Evolutionary conservation across 2,329 filamentous ascomycete genomes (phyloP), one percentile per base, ranked within the genome.

Genomic region (Trichoderma sp.): DNA sequence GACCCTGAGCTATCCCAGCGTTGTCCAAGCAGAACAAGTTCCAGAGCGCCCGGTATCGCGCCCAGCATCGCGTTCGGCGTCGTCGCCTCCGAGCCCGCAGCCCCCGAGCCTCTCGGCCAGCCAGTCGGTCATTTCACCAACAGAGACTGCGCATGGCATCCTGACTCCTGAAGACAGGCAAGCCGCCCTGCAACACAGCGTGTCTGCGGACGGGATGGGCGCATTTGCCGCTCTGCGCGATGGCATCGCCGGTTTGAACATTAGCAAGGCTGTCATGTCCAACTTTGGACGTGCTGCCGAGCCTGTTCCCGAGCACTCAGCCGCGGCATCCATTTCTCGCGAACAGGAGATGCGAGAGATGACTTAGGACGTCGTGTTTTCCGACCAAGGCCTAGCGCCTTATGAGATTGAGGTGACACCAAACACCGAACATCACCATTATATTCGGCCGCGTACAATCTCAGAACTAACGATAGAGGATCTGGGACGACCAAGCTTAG

Each of bases 81-180:
- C 67, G 68, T 49, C 69, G n/a, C 65, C 71, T 16, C 71, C 74
- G 13, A 82, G 79, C 32, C 78, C 83, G 2, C 79, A 78, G 59
- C 79, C 81, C 0, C 79, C 82, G 0, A 76, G 78, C 4, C 73
- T 83, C 14, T 74, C 76, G 0, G 75, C 75, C 2, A 83, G 79
- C 71, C 82, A 83, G 43, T 89, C 87, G 1, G 86, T 90, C 4
- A 78, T 91, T 21, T 80, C 85, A 0, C 85, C 84, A 0, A 83
- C 90, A 4, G 89, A 91, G 75, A 86, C 84, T 1, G 84, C 86
- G 0, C 83, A 89, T 68, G 81, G 84, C 54, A 81, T 83, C 5
- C 75, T 86, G 24, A 86, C 84, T 1, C 82, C 83, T 0, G 77
- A 77, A 4, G 69, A 73, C 13, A 74, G 76, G 4, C 75, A 79